Percentiles rank a stretch among this genome's conserved stretches.
These are phyloP conservation scores for Protomyces inouyei DNA, from an alignment of 1,139 yeast genomes.

Conservation along the genomic window DNA sequence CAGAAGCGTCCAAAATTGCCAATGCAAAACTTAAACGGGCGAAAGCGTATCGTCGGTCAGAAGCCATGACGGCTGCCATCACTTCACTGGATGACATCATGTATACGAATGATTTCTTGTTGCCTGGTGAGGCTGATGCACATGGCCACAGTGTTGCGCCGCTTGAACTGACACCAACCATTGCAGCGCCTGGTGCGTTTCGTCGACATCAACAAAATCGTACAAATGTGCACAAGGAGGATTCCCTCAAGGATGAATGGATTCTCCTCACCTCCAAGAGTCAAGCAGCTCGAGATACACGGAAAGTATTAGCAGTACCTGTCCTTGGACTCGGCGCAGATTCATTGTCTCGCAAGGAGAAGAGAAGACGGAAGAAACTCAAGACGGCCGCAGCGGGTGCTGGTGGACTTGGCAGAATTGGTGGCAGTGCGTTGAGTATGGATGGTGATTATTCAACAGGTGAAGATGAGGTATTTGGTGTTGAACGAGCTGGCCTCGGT, in stretches of 20 bases:
- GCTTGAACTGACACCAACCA: background rate
- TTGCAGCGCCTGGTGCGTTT: conserved; percentile 13
- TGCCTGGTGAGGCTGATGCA: background rate
- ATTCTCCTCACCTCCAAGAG: conserved; percentile 12
- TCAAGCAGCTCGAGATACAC: conserved; percentile 2
- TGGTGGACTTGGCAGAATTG: background rate
- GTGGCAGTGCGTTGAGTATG: conserved; percentile 10
- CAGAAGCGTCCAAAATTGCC: background rate
- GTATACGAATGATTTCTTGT: conserved; percentile 20
- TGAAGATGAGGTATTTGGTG: conserved; percentile 10
- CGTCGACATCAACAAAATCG: conserved; percentile 7
- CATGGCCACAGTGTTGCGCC: background rate
- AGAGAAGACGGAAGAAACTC: conserved; percentile 13
- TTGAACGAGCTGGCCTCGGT: conserved; percentile 25
- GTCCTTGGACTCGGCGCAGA: conserved; percentile 14
- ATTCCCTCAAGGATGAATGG: conserved; percentile 23
- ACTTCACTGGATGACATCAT: conserved; percentile 25
- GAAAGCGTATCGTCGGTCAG: conserved; percentile 4
- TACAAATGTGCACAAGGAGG: conserved; percentile 10
- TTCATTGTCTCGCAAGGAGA: conserved; percentile 18
- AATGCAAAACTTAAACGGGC: background rate
- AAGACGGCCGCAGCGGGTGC: conserved; percentile 14
- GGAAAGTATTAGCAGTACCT: conserved; percentile 9
- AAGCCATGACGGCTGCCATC: conserved; percentile 14
- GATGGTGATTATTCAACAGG: conserved; percentile 12